Base-by-base conservation (phyloP, 2,329 filamentous ascomycete species). In the Epichloe sp. region DNA sequence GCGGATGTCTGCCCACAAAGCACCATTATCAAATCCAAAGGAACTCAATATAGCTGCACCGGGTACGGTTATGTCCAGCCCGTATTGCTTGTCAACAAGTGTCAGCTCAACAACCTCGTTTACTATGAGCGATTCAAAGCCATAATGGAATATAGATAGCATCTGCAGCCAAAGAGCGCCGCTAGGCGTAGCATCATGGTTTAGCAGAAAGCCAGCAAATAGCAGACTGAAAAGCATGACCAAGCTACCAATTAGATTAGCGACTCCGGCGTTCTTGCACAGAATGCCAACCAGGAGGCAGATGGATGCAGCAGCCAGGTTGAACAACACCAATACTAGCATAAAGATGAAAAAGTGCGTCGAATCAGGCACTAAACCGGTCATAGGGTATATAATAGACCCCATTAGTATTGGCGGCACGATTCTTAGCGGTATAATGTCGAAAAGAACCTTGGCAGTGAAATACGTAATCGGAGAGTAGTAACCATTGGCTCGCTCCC, bases 151-250 rank as follows among this genome's bases (percentile, higher is more conserved):
- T 56, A 98, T 98, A 2, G 90, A 96, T 8, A 98, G 72, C 70
- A 79, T 81, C 73, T 98, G 93, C 48, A 98, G 70, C 93, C 93
- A 98, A 55, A 89, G 69, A 2, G 91, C 86, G 2, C 87, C 80
- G 47, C 79, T 75, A 1, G 93, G 93, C 49, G 96, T 96, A 34
- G 88, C 89, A 65, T 96, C 83, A 64, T 95, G 89, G 67, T 98
- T 98, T 54, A 98, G 79, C 52, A 98, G 75, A 53, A 98, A 82
- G 52, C 93, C 93, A 1, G 90, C 91, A 66, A 98, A 97, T 10
- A 98, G 77, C 54, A 98, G 72, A 64, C 87, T 95, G 75, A 98
- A 98, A 8, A 98, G 76, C 93, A 98, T 98, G 48, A 97, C 88
- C 60, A 98, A 71, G 59, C 90, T 94, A 50, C 91, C 93, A 53